Evolutionary conservation across 164 flowering plant species (phyloP).

Genomic region (Aristolochia contorta): DNA sequence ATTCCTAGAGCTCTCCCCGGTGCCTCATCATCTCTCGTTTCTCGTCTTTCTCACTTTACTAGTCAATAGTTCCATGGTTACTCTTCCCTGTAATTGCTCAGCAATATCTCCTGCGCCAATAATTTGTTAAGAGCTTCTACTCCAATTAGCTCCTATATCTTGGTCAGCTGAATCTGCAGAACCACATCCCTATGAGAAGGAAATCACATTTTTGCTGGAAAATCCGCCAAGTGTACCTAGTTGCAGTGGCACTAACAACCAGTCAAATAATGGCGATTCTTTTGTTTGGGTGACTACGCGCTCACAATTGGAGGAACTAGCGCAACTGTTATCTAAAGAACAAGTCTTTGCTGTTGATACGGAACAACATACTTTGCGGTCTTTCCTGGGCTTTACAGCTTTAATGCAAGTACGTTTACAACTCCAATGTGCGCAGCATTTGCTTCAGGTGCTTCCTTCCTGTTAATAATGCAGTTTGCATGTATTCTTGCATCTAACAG

Average conservation of each 20-base stretch:
- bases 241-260: constrained; percentile 2
- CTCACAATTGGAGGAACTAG: constrained; percentile 47
- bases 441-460: not conserved
- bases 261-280: constrained; percentile 28
- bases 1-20: no score
- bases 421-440: no score
- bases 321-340: constrained; percentile 44
- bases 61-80: no score
- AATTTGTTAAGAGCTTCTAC: not conserved
- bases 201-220: constrained; percentile 17
- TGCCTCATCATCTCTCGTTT: not conserved
- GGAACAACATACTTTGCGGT: constrained; percentile 84
- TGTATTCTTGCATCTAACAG: constrained; percentile 22
- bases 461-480: not conserved
- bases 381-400: constrained; percentile 85
- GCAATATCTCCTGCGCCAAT: not conserved
- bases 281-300: constrained; percentile 67
- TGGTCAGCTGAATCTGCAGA: constrained; percentile 12
- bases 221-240: constrained; percentile 4
- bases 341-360: constrained; percentile 78
- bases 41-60: not conserved
- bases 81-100: no score
- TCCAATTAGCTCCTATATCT: not conserved
- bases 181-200: constrained; percentile 21
- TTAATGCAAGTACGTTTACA: constrained; percentile 56